A percentile compares a stretch with the other conserved stretches of the same genome.
These are phyloP conservation scores for Scheffersomyces quercinus DNA, from an alignment of 1,139 yeast species.

Conservation along the genomic window DNA sequence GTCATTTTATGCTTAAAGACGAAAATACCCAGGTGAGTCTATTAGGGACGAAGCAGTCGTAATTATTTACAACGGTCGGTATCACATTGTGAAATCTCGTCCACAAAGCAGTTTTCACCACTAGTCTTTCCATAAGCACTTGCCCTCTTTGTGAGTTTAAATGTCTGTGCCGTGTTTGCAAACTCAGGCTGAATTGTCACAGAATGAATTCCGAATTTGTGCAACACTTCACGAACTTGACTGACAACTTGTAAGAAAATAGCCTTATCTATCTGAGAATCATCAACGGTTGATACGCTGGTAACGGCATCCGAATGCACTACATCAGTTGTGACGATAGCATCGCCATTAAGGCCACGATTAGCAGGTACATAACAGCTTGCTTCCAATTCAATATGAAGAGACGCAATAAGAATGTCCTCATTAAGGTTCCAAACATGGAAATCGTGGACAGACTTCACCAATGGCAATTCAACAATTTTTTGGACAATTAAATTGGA, in stretches of 20 bases:
- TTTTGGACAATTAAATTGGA: constrained; percentile 73
- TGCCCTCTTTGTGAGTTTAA: constrained; percentile 10
- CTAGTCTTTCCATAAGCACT: constrained; percentile 37
- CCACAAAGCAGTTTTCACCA: constrained; percentile 33
- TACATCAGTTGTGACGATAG: neutral
- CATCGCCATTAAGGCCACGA: neutral
- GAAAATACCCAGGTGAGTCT: too few relatives aligned
- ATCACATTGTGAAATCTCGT: constrained; percentile 39
- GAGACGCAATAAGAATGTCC: constrained; percentile 80
- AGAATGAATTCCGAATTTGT: constrained; percentile 83
- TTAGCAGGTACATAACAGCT: constrained; percentile 34
- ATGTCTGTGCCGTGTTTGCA: constrained; percentile 7
- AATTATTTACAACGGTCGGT: constrained; percentile 24
- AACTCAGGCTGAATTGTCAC: constrained; percentile 96
- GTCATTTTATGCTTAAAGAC: too few relatives aligned
- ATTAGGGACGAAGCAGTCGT: too few relatives aligned
- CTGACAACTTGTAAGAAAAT: constrained; percentile 72
- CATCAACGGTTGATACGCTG: constrained; percentile 4
- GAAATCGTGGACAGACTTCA: constrained; percentile 86
- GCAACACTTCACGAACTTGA: constrained; percentile 76
- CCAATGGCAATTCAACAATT: constrained; percentile 66
- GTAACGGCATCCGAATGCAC: constrained; percentile 6
- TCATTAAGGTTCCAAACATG: constrained; percentile 97
- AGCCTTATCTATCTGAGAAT: constrained; percentile 35
- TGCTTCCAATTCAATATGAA: constrained; percentile 75